A percentile compares a stretch with the other conserved stretches of the same genome.
phyloP scores from a whole-genome alignment of 1,284 basidiomycete species.

The Moniliophthora roreri region DNA sequence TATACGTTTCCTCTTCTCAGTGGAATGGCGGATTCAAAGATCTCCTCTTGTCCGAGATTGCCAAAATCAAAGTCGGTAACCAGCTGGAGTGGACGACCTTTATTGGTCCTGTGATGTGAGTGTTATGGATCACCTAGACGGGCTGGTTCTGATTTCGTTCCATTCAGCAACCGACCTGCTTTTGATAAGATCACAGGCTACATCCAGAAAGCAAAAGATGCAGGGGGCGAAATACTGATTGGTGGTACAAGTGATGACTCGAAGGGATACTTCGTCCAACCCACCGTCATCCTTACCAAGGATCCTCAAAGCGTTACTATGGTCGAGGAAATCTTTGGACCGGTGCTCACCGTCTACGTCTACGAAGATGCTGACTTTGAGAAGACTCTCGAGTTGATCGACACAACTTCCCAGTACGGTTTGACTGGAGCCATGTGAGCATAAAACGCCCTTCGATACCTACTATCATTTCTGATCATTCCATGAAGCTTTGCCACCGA shows the following conservation, averaged over 20 bases:
- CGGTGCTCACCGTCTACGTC: conserved; percentile 89
- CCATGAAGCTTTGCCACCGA: conserved; percentile 74
- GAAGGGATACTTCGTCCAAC: conserved; percentile 92
- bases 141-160: conserved; percentile 5
- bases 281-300: conserved; percentile 93
- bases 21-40: conserved; percentile 92
- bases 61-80: conserved; percentile 85
- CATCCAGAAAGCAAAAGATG: conserved; percentile 86
- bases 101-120: conserved; percentile 94
- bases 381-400: conserved; percentile 84
- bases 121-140: too few species aligned
- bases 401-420: conserved; percentile 86
- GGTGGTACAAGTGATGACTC: conserved; percentile 92
- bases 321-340: conserved; percentile 96
- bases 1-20: conserved; percentile 86
- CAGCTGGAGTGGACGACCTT: conserved; percentile 84
- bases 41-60: conserved; percentile 71
- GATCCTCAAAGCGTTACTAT: conserved; percentile 92
- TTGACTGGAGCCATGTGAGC: conserved; percentile 88
- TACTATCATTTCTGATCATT: conserved; percentile 8
- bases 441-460: conserved; percentile 3
- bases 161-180: conserved; percentile 68
- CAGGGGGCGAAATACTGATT: conserved; percentile 85
- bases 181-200: conserved; percentile 89
- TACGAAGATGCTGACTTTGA: conserved; percentile 86